Conservation (phyloP, 768 basidiomycete genomes). For the Clitopilus passeckerianus region DNA sequence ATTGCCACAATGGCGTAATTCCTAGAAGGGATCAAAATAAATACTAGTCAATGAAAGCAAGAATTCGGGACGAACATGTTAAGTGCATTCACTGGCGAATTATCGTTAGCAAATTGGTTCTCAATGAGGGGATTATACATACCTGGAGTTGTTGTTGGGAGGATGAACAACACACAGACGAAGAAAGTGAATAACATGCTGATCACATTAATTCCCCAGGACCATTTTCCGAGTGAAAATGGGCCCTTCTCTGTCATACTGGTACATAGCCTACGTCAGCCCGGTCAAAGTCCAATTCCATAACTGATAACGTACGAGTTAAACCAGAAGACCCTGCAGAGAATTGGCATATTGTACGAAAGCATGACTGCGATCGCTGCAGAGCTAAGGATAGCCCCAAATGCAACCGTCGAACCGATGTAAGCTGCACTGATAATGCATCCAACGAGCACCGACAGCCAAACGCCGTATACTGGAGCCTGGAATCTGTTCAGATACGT, state of each 20-base stretch:
- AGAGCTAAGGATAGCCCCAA: conserved; percentile 52
- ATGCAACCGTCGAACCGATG: conserved; percentile 53
- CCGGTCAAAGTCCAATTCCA: neutral
- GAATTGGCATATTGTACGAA: conserved; percentile 52
- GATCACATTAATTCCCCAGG: conserved; percentile 44
- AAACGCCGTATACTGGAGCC: conserved; percentile 51
- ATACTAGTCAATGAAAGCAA: neutral
- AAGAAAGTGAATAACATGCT: conserved; percentile 50
- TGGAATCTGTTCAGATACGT: conserved; percentile 49
- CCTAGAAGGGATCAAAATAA: conserved; percentile 31
- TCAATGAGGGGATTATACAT: neutral
- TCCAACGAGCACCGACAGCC: conserved; percentile 47
- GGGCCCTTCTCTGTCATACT: conserved; percentile 44
- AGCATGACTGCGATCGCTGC: conserved; percentile 56
- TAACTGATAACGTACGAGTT: conserved; percentile 28
- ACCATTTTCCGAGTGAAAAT: conserved; percentile 49
- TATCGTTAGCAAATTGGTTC: neutral
- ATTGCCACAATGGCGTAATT: conserved; percentile 54
- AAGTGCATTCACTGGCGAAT: neutral
- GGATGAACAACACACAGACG: conserved; percentile 49
- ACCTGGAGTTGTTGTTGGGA: conserved; percentile 48
- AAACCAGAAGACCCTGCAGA: conserved; percentile 56
- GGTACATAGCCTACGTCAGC: conserved; percentile 1
- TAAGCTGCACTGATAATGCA: conserved; percentile 55
- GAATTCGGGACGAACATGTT: neutral